Percentiles rank a stretch among this genome's conserved stretches.
Evolutionary conservation across 2,329 filamentous ascomycete species (phyloP).

Genomic region (Cladosporium sp.): DNA sequence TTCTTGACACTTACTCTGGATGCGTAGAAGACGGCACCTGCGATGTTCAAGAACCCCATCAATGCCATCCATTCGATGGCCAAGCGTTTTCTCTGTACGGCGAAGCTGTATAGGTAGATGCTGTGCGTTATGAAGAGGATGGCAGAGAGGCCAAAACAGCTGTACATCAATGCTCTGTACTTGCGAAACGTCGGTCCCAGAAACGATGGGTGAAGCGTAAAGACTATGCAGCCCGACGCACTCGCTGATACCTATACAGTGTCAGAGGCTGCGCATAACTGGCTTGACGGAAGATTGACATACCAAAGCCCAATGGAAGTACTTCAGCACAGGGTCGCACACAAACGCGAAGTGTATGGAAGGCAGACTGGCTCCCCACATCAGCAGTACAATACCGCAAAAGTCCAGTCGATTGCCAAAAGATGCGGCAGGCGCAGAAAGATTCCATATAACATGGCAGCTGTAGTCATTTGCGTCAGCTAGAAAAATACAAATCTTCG

Average conservation of each 20-base stretch:
- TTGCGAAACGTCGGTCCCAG: constrained; percentile 13
- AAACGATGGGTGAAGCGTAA: constrained; percentile 17
- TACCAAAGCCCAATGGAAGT: constrained; percentile 17
- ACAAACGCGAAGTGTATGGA: constrained; percentile 19
- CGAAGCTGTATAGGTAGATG: constrained; percentile 16
- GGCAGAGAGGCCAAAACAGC: constrained; percentile 16
- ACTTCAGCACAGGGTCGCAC: constrained; percentile 10
- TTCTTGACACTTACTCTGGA: constrained; percentile 10
- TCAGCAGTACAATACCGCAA: constrained; percentile 18
- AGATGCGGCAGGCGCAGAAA: constrained; percentile 10
- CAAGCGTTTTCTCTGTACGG: constrained; percentile 12
- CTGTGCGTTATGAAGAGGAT: constrained; percentile 17
- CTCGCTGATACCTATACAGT: constrained; percentile 12
- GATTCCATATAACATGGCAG: constrained; percentile 16
- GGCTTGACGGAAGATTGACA: neutral
- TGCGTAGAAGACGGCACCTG: constrained; percentile 16
- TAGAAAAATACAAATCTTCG: neutral
- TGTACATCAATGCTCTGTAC: constrained; percentile 17
- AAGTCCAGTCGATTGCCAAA: constrained; percentile 17
- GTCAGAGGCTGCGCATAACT: neutral
- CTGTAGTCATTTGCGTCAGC: constrained; percentile 7
- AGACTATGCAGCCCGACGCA: constrained; percentile 15
- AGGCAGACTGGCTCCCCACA: constrained; percentile 19
- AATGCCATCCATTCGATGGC: constrained; percentile 17
- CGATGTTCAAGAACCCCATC: constrained; percentile 16